phyloP scores from a whole-genome alignment of 2,329 filamentous ascomycete species.

The Pseudocercospora macadamiae region DNA sequence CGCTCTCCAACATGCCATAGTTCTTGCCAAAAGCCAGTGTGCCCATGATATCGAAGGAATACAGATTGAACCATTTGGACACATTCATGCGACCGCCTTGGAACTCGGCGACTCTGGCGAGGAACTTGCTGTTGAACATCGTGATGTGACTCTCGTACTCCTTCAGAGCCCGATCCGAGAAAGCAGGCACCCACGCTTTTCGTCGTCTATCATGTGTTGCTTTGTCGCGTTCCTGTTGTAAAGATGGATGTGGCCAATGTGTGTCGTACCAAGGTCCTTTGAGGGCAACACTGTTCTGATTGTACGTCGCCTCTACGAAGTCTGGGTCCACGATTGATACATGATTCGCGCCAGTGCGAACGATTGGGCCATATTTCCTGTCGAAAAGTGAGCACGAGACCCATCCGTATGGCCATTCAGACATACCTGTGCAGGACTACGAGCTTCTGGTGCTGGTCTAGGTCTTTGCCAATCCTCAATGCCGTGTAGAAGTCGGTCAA shows the following conservation, averaged over 20 bases:
- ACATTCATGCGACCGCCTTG: conserved; percentile 40
- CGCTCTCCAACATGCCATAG: conserved; percentile 29
- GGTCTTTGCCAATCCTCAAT: conserved; percentile 25
- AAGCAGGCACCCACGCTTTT: conserved; percentile 45
- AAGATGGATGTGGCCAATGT: conserved; percentile 36
- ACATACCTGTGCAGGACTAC: conserved; percentile 34
- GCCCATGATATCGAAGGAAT: conserved; percentile 50
- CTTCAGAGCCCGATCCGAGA: conserved; percentile 44
- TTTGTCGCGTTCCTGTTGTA: conserved; percentile 44
- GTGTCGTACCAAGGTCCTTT: conserved; percentile 49
- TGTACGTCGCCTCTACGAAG: conserved; percentile 42
- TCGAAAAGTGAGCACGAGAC: not conserved
- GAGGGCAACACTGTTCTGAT: conserved; percentile 32
- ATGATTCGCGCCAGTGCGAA: conserved; percentile 41
- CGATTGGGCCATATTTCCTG: conserved; percentile 35
- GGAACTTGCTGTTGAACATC: conserved; percentile 39
- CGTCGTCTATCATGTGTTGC: conserved; percentile 43
- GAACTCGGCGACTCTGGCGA: conserved; percentile 33
- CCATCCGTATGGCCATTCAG: not conserved
- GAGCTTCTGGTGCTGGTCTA: conserved; percentile 35
- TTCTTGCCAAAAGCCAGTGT: conserved; percentile 36
- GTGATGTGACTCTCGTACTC: conserved; percentile 45
- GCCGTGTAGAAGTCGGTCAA: conserved; percentile 39
- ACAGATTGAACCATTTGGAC: conserved; percentile 46
- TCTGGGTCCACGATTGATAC: conserved; percentile 43